Evolutionary conservation across 2,329 filamentous ascomycete species (phyloP), one percentile per base, ranked within the genome.

Genomic region (Aspergillus hiratsukae): DNA sequence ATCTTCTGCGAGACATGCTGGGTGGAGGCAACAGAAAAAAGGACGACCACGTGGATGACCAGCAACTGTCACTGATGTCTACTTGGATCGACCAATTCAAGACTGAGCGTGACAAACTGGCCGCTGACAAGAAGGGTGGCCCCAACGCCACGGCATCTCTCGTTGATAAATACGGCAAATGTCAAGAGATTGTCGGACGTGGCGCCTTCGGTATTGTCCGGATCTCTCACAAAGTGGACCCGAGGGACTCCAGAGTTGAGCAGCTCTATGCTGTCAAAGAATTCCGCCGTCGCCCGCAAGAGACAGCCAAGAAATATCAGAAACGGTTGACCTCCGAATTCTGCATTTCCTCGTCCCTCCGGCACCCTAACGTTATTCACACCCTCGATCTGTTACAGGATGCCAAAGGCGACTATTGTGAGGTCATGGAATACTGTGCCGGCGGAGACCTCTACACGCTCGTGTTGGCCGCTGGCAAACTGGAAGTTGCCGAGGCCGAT

Each of bases 381-480:
- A 99, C 94, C 0, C 84, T 99, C 53, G 94, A 99, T 71, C 83
- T 99, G 10, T 83, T 99, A 43, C 90, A 97, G 75, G 94, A 99
- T 69, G 86, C 93, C 66, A 97, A 97, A 77, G 94, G 94, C 58
- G 91, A 96, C 71, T 97, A 94, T 75, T 99, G 94, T 75, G 94
- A 99, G 74, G 94, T 99, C 52, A 99, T 99, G 94, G 94, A 99
- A 76, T 99, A 94, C 71, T 99, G 94, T 72, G 92, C 93, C 40
- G 94, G 94, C 58, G 94, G 94, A 57, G 94, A 99, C 72, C 81
- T 99, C 25, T 97, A 97, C 75, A 97, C 91, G 0, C 82, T 99
- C 4, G 89, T 99, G 21, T 84, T 97, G 29, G 87, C 94, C 6
- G 91, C 91, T 40, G 90, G 90, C 57, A 96, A 96, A 75, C 86